Conservation (phyloP, 768 basidiomycete species). For the Clathrus columnatus region DNA sequence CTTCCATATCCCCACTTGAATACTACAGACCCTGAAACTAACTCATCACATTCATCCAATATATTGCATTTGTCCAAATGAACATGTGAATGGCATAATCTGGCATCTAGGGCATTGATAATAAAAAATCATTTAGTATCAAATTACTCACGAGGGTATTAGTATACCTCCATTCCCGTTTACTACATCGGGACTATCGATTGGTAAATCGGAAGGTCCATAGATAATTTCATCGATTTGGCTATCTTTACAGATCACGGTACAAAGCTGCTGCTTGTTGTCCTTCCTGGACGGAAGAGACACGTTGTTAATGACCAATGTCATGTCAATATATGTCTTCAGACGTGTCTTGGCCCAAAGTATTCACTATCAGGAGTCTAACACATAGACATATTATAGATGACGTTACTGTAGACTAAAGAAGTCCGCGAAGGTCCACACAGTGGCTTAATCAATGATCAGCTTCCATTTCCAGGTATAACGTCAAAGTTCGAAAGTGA, state of each 20-base stretch:
- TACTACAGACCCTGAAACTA: conserved; percentile 44
- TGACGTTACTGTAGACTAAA: too few species aligned
- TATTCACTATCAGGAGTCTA: too few species aligned
- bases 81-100: conserved; percentile 54
- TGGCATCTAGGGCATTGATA: conserved; percentile 18
- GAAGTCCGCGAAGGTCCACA: too few species aligned
- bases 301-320: conserved; percentile 15
- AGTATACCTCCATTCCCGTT: conserved; percentile 17
- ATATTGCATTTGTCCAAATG: conserved; percentile 66
- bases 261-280: conserved; percentile 12
- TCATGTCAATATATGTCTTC: too few species aligned
- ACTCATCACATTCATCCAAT: conserved; percentile 42
- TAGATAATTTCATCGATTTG: conserved; percentile 8
- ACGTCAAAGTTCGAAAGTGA: too few species aligned
- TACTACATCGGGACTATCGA: conserved; percentile 8
- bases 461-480: too few species aligned
- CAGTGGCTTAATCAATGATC: too few species aligned
- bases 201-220: neutral
- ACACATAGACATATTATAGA: too few species aligned
- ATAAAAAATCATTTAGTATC: conserved; percentile 1
- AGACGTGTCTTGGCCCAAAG: too few species aligned
- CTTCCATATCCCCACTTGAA: too few species aligned
- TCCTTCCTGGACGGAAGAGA: conserved; percentile 13
- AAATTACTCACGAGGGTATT: conserved; percentile 17
- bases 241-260: conserved; percentile 14